phyloP scores from a whole-genome alignment of 1,284 basidiomycete species.

The Sporisorium scitamineum region DNA sequence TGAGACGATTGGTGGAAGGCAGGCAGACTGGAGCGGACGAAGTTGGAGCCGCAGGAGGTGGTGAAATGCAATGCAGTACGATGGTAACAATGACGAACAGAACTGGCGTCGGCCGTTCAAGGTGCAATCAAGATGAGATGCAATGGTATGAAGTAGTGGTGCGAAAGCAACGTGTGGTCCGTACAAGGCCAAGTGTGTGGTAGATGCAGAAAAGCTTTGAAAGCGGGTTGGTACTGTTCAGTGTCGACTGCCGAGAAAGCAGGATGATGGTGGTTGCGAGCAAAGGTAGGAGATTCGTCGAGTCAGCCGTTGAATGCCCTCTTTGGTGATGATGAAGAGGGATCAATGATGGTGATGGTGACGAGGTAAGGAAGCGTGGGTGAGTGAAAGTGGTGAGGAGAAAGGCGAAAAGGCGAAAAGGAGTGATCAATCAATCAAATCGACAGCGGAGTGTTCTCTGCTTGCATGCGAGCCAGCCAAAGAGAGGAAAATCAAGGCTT shows the following conservation, averaged over 20 bases:
- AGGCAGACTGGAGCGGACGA: constrained; percentile 5
- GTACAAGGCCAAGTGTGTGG: background rate
- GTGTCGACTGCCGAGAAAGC: constrained; percentile 6
- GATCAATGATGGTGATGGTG: constrained; percentile 14
- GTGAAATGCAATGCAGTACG: constrained; percentile 3
- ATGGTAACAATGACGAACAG: constrained; percentile 24
- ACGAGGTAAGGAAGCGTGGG: constrained; percentile 6
- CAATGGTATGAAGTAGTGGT: background rate
- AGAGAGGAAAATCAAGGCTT: background rate
- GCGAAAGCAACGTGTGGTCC: constrained; percentile 13
- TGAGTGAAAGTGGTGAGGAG: constrained; percentile 6
- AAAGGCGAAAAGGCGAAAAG: constrained; percentile 3
- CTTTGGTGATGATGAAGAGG: constrained; percentile 12
- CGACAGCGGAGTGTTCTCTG: constrained; percentile 1
- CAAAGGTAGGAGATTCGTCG: constrained; percentile 5
- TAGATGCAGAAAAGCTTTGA: background rate
- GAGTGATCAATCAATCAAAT: constrained; percentile 2
- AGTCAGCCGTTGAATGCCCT: constrained; percentile 27
- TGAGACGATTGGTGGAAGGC: background rate
- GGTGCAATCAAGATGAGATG: constrained; percentile 10
- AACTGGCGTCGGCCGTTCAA: constrained; percentile 14
- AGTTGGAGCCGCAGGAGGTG: background rate
- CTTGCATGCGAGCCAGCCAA: background rate
- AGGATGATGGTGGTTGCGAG: constrained; percentile 1
- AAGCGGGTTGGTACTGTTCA: background rate